Base-by-base conservation (phyloP, 352 stramenopile genomes). In the Phytophthora capsici region DNA sequence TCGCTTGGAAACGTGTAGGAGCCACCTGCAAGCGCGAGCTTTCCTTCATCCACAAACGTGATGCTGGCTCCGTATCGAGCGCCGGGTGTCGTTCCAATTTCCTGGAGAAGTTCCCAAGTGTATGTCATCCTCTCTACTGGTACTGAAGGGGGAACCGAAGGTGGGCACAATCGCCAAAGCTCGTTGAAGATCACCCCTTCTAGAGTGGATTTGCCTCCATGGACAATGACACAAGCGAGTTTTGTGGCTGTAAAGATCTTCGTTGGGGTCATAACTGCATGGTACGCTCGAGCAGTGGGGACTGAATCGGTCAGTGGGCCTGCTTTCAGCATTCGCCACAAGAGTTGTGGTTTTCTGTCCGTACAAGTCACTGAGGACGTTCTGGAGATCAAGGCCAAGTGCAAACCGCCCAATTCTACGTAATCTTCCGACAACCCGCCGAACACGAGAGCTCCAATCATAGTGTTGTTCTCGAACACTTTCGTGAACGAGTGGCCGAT, bases 1-100 rank as follows among this genome's bases (percentile, higher is more conserved):
- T 93, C 85, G 47, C 73, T 89, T 5, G 85, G 85, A 53, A 93
- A 93, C n/a, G 71, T 77, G 49, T 82, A 90, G 13, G 85, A 93
- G 10, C 85, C 85, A 4, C 83, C 85, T 6, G 74, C 66, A 6
- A 93, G 63, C 25, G 78, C 69, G 6, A 92, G 40, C 50, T 84
- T 86, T 12, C 83, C 82, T 51, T 88, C 72, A 34, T 90, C 80
- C 22, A 90, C 62, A 52, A 89, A 84, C 10, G 63, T 60, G 13
- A 88, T 66, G 2, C 79, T 77, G 1, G 82, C 63, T 13, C 83
- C 83, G 43, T 87, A 91, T 34, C 85, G 85, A 3, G 82, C 77
- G 0, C 74, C 78, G 0, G 81, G 82, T 1, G 71, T 82, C 6
- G 80, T 80, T 3, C 77, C 82, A 8, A 89, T 67, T 0, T 78